These are phyloP conservation scores for Penicillium egyptiacum DNA, from an alignment of 495 filamentous ascomycete genomes.

Conservation along the genomic window DNA sequence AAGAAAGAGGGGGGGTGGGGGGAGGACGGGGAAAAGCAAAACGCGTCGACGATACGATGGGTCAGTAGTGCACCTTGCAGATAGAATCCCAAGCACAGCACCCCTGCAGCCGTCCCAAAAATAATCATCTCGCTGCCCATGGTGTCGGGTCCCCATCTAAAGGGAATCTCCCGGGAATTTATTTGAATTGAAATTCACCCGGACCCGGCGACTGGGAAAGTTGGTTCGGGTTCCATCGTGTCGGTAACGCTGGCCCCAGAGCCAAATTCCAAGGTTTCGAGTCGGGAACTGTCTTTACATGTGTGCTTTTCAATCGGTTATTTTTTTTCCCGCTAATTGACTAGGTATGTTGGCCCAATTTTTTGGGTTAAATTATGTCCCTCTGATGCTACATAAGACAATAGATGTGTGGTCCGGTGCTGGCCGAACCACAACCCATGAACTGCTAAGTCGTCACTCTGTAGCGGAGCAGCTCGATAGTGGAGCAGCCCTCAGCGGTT, in stretches of 20 bases:
- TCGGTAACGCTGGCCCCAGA: slow-evolving; percentile 28
- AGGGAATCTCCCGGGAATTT: slow-evolving; percentile 17
- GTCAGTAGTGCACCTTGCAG: neutral
- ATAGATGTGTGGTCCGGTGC: neutral
- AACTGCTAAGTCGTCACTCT: neutral
- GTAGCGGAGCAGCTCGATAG: slow-evolving; percentile 2
- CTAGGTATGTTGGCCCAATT: neutral
- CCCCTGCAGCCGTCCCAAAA: slow-evolving; percentile 18
- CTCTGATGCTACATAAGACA: neutral
- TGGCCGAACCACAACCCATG: neutral
- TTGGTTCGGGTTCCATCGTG: slow-evolving; percentile 25
- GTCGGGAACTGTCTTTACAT: slow-evolving; percentile 1
- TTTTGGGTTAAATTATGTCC: neutral
- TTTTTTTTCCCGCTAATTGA: neutral
- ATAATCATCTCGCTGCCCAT: slow-evolving; percentile 19
- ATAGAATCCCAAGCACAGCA: slow-evolving; percentile 11
- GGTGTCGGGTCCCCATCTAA: slow-evolving; percentile 22
- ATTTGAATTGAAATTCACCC: slow-evolving; percentile 18
- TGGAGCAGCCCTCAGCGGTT: neutral
- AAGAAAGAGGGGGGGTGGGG: no score
- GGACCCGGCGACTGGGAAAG: slow-evolving; percentile 30
- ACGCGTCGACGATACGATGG: neutral
- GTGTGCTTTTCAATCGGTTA: neutral
- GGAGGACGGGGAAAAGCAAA: neutral
- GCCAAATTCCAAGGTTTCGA: slow-evolving; percentile 11